These are phyloP conservation scores for Epicoccum nigrum DNA, from an alignment of 2,329 filamentous ascomycete species.

Conservation along the genomic window DNA sequence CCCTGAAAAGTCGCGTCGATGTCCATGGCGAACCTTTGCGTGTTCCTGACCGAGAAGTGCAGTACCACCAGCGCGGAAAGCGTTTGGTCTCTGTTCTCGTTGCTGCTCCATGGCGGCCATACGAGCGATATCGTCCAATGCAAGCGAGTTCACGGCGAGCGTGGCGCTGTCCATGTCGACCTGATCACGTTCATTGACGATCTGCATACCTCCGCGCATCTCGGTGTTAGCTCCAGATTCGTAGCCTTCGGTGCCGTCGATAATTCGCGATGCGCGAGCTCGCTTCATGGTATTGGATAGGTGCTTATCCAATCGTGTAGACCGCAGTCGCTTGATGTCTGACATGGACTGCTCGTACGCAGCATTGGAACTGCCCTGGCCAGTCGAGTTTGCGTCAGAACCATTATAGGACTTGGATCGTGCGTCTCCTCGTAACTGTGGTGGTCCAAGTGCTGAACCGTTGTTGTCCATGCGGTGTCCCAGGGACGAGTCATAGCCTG, in stretches of 20 bases:
- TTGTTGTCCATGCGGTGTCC: conserved; percentile 62
- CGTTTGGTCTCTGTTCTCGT: conserved; percentile 83
- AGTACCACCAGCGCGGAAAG: conserved; percentile 75
- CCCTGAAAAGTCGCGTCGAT: conserved; percentile 70
- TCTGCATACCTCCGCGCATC: conserved; percentile 68
- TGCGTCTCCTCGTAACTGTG: conserved; percentile 67
- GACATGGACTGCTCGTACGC: conserved; percentile 96
- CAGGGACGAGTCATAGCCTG: conserved; percentile 70
- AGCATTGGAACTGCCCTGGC: conserved; percentile 60
- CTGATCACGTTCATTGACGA: conserved; percentile 79
- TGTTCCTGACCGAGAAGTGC: conserved; percentile 68
- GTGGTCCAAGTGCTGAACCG: conserved; percentile 56
- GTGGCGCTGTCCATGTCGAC: conserved; percentile 78
- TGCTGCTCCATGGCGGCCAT: conserved; percentile 96
- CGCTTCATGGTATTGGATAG: conserved; percentile 91
- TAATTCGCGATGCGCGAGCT: conserved; percentile 86
- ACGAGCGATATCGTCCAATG: conserved; percentile 92
- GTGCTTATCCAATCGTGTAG: conserved; percentile 92
- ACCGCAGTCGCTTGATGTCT: conserved; percentile 88
- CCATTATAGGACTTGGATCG: conserved; percentile 77
- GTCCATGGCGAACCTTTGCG: conserved; percentile 71
- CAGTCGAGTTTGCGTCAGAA: conserved; percentile 59
- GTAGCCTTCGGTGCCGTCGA: conserved; percentile 81
- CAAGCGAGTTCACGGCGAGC: conserved; percentile 89
- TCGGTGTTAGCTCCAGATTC: conserved; percentile 73